Base-by-base conservation (phyloP, 805 yeast species). In the Yamadazyma scolyti region DNA sequence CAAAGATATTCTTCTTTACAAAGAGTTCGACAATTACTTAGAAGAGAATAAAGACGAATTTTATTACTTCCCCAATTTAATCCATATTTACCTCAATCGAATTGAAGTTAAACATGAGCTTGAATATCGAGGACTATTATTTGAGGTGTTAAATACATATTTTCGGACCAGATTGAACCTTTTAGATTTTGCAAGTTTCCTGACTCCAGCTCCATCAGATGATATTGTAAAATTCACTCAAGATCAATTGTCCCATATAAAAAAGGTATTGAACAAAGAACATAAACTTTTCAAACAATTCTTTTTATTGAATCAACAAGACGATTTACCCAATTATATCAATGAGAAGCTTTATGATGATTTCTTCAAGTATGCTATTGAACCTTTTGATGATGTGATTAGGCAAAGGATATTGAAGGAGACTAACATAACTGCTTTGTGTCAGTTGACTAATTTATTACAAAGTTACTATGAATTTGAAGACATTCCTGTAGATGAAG, bases 361-460 rank as follows among this genome's bases (percentile, higher is more conserved):
- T 5, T 86, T 85, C 78, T 72, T 83, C 37, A 73, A 71, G 27
- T 68, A 66, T 15, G 45, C 87, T 3, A 65, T 85, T 19, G 96
- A 87, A 21, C 93, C 96, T 0, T 58, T 89, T 16, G 83, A 88
- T 46, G 90, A 84, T 41, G 55, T 68, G 2, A 52, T 86, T 20
- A 68, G 96, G 40, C 73, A 77, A 35, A 66, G 71, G 28, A 74
- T 87, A 1, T 64, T 88, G 24, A 73, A 81, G 36, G 97, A 89
- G 51, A 63, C 71, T 9, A 79, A 77, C 41, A 79, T 90, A 16
- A 65, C 70, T 15, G 67, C 67, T 8, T 58, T 93, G 15, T 85
- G 96, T 56, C 94, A 87, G 47, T 61, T 87, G 25, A 76, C 88
- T 2, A 71, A 83, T 1, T 56, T 86, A 20, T 58, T 88, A 17